Base-by-base conservation (phyloP, 495 filamentous ascomycete species). In the Darksidea phi region DNA sequence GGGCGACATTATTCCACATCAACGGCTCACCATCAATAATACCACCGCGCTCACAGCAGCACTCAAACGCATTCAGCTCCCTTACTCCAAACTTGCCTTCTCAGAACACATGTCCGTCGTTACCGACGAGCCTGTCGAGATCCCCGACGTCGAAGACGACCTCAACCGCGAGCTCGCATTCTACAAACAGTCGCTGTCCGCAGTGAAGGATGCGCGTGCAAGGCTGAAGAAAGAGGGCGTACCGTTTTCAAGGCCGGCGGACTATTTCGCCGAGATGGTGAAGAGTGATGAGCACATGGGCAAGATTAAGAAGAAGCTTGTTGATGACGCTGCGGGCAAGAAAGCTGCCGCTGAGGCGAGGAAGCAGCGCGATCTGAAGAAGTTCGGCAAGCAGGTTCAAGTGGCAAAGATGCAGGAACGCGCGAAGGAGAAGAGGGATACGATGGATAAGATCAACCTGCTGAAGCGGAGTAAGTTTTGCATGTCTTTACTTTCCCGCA, bases 211-310 rank as follows among this genome's bases (percentile, higher is more conserved):
- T 48, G 94, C 83, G 13, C 86, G 92, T 46, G 74, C 76, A 4
- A 73, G 85, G 34, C 82, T 98, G 42, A 88, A 88, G 74, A 88
- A 87, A 68, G 91, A 95, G 72, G 87, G 86, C 34, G 78, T 91
- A 7, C 84, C 86, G 7, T 97, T 97, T 77, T 86, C 89, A 5
- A 83, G 94, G 4, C 94, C 94, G 7, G 84, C 80, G 32, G 94
- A 98, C 75, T 98, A 95, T 77, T 97, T 98, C 68, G 94, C 94
- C 24, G 94, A 98, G 80, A 98, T 96, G 89, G 84, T 97, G 61
- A 96, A 97, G 81, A 89, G 85, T 69, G 95, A 98, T 76, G 93
- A 95, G 79, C 95, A 95, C 71, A 98, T 98, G 94, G 87, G 88
- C 67, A 88, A 86, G 79, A 90, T 98, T 74, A 95, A 94, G 81